Evolutionary conservation across 306 rosid genomes (phyloP), one percentile per base, ranked within the genome.

Genomic region (Ormosia semicastrata): DNA sequence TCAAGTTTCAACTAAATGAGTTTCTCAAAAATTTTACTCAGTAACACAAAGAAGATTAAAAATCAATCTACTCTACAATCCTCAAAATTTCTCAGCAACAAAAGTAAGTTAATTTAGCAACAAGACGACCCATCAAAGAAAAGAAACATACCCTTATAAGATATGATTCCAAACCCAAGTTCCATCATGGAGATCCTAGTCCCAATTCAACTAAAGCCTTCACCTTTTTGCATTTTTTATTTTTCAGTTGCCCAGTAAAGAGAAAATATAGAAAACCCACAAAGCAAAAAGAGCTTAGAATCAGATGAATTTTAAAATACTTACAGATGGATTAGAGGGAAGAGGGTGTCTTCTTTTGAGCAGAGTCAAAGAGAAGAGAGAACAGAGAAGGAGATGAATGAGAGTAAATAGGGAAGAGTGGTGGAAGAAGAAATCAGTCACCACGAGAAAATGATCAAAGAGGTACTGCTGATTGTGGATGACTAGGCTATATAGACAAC

Each of bases 271-370:
- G 50, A 58, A 68, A 75, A 29, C 3, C 36, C 40, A 53, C 3
- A 24, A 6, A 47, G 7, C 8, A 53, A 8, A 15, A 29, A 32
- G 37, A 46, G 63, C n/a, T 33, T n/a, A 37, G 29, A 15, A 59
- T 30, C 30, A 39, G 13, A 56, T 1, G 47, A 74, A 30, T 12
- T 75, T 11, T 67, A 49, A 71, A 59, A 63, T 66, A 78, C 89
- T 88, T 75, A 88, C 88, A 84, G 78, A 78, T 12, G 58, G 50
- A 58, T 41, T 17, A 7, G 75, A 66, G 40, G 37, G 52, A 72
- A 66, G 46, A 53, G 6, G 50, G 30, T 17, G 65, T 52, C 3
- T 13, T 50, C 36, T 18, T 5, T 54, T 15, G 8, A 71, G 44
- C 56, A 47, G 72, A 24, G 13, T 24, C 5, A 4, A 8, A 36